Conservation (phyloP, 768 basidiomycete species). For the Russula olivacea region DNA sequence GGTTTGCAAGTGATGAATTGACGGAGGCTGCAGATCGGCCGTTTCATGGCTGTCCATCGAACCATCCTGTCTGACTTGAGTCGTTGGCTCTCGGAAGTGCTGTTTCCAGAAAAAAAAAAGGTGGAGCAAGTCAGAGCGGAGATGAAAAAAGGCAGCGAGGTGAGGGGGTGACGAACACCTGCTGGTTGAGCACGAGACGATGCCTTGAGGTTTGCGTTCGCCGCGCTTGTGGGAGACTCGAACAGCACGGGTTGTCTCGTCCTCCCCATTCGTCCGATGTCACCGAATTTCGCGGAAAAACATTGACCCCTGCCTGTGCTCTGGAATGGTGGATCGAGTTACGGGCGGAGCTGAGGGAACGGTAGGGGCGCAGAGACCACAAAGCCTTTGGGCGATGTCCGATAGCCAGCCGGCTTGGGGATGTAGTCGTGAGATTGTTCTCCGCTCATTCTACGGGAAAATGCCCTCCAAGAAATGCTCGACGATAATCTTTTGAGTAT, state of each 20-base stretch:
- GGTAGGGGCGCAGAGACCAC: neutral
- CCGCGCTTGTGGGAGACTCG: neutral
- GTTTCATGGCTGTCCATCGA: neutral
- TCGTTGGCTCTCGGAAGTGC: constrained; percentile 8
- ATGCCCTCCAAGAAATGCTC: neutral
- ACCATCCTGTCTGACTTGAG: neutral
- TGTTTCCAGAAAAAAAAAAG: constrained; percentile 12
- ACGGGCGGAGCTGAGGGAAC: neutral
- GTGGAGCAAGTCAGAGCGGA: constrained; percentile 6
- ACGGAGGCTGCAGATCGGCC: constrained; percentile 4
- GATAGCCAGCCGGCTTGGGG: neutral
- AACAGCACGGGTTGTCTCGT: neutral
- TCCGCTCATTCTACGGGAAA: neutral
- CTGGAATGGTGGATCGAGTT: neutral
- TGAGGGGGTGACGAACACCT: constrained; percentile 1
- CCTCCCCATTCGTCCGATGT: neutral
- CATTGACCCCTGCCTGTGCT: neutral
- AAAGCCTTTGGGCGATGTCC: neutral
- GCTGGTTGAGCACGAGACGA: constrained; percentile 4
- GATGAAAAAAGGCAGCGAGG: constrained; percentile 17
- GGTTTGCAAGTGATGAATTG: neutral
- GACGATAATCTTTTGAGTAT: constrained; percentile 16
- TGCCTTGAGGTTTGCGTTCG: constrained; percentile 20
- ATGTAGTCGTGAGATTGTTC: neutral
- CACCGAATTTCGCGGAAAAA: neutral